Conservation (phyloP, 2,329 filamentous ascomycete genomes). For the Xylariaceae sp. region DNA sequence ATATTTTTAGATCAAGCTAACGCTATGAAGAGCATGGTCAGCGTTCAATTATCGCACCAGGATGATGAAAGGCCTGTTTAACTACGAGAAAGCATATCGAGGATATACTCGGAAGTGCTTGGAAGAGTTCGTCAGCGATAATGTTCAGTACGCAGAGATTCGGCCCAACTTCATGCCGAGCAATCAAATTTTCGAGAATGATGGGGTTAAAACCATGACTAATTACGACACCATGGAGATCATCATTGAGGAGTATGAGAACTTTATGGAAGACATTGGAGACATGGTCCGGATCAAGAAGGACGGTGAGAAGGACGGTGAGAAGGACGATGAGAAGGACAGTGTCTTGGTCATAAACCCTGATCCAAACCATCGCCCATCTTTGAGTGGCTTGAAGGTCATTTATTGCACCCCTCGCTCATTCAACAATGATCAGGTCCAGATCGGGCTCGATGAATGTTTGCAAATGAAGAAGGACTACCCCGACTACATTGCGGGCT, state of each 20-base stretch:
- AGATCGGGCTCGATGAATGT: slow-evolving; percentile 48
- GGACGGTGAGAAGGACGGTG: slow-evolving; percentile 19
- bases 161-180: slow-evolving; percentile 55
- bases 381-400: slow-evolving; percentile 55
- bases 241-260: slow-evolving; percentile 45
- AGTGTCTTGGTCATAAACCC: too few species aligned
- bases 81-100: slow-evolving; percentile 53
- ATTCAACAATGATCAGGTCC: slow-evolving; percentile 44
- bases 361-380: slow-evolving; percentile 23
- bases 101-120: slow-evolving; percentile 53
- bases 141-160: slow-evolving; percentile 59
- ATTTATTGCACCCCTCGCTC: slow-evolving; percentile 59
- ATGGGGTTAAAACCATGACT: slow-evolving; percentile 41
- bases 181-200: slow-evolving; percentile 48
- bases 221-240: slow-evolving; percentile 51
- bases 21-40: slow-evolving; percentile 46
- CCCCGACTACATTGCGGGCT: slow-evolving; percentile 52
- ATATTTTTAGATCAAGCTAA: slow-evolving; percentile 10
- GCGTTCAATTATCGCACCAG: slow-evolving; percentile 60
- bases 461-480: slow-evolving; percentile 49
- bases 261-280: slow-evolving; percentile 36
- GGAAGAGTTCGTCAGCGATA: slow-evolving; percentile 51
- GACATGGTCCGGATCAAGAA: slow-evolving; percentile 25
- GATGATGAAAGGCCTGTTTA: slow-evolving; percentile 58
- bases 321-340: too few species aligned